A percentile compares a stretch with the other conserved stretches of the same genome.
Evolutionary conservation across 2,329 filamentous ascomycete species (phyloP).

Genomic region (Clonostachys sp.): DNA sequence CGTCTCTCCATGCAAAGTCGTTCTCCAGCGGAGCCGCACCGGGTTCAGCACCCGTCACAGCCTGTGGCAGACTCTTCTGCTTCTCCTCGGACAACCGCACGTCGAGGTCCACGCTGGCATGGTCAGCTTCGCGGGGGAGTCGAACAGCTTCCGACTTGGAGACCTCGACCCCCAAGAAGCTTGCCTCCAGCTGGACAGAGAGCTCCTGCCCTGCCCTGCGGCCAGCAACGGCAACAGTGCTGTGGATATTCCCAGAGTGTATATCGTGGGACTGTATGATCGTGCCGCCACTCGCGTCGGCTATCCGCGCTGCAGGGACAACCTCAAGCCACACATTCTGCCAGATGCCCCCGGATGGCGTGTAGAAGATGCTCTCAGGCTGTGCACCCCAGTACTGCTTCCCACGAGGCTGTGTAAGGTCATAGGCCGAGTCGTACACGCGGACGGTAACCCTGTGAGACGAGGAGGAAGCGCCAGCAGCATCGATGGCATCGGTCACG

Average conservation of each 20-base stretch:
- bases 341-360: constrained; percentile 53
- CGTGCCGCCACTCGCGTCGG: constrained; percentile 52
- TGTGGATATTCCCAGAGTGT: constrained; percentile 42
- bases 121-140: constrained; percentile 43
- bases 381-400: constrained; percentile 64
- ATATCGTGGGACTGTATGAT: constrained; percentile 52
- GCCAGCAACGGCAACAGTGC: constrained; percentile 42
- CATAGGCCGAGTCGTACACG: constrained; percentile 59
- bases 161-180: constrained; percentile 41
- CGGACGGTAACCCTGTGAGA: constrained; percentile 45
- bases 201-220: constrained; percentile 39
- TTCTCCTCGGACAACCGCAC: constrained; percentile 41
- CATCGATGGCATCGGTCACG: constrained; percentile 41
- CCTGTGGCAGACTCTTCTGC: constrained; percentile 27
- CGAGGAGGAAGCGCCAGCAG: constrained; percentile 7
- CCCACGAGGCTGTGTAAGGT: constrained; percentile 60
- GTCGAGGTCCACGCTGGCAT: constrained; percentile 37
- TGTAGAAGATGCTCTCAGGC: constrained; percentile 57
- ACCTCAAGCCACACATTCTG: constrained; percentile 53
- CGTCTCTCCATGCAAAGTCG: constrained; percentile 40
- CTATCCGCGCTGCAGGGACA: constrained; percentile 46
- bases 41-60: constrained; percentile 13
- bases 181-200: constrained; percentile 47
- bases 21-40: constrained; percentile 25
- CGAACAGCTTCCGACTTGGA: constrained; percentile 32